Base-by-base conservation (phyloP, 106 monocot species). In the Acanthochlamys bracteata region DNA sequence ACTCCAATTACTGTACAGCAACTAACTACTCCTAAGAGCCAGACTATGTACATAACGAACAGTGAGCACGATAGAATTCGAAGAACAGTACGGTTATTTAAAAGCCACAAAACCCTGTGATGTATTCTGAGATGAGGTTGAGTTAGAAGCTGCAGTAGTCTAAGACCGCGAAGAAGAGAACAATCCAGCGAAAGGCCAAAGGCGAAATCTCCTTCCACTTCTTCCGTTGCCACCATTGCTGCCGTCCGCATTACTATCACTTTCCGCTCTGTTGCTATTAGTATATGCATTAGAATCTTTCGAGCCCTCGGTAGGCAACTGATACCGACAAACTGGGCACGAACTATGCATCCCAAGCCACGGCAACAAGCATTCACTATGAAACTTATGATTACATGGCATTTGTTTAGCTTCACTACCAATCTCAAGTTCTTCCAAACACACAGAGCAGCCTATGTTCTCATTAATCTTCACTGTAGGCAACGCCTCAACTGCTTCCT, bases 341-440 rank as follows among this genome's bases (percentile, higher is more conserved):
- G 92, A 93, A 17, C 92, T 84, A 51, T 93, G 92, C 39, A 82
- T 69, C 60, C 82, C 84, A 33, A 93, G 82, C 92, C 92, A 93
- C 42, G 88, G 92, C 63, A 88, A 7, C 25, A 93, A 82, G 24
- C 92, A 93, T 20, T 65, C 66, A 51, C 67, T 51, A 59, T 93
- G 92, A 51, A 93, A 93, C 66, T 49, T 77, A 22, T 93, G 92
- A 42, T 82, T 77, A 47, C 92, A 92, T 0, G 92, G 92, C 87
- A 92, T 84, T 69, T 84, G 71, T 63, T 71, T 84, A 4, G 75
- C 84, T 58, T 82, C 77, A 20, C 56, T 39, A 0, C 87, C 88
- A 15, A 72, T 49, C 1, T 68, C 79, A 53, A 93, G 73, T 15
- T 93, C 87, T 57, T 93, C 92, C 53, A 93, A 71, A 69, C 92